A percentile compares a stretch with the other conserved stretches of the same genome.
Evolutionary conservation across 2,329 filamentous ascomycete species (phyloP).

Genomic region (Beauveria asiatica): DNA sequence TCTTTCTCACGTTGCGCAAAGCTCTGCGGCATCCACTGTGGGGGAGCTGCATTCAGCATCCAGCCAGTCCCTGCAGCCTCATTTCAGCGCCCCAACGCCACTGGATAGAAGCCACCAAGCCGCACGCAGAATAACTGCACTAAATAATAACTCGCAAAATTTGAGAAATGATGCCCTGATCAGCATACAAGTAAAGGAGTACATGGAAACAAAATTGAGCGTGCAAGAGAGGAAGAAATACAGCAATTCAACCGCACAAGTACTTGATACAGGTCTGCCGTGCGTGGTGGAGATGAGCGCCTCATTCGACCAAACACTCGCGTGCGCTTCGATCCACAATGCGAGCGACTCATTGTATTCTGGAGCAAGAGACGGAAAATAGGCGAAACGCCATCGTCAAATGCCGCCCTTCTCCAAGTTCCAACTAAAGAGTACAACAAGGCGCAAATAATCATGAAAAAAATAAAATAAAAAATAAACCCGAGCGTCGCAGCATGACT

Average conservation of each 20-base stretch:
- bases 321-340: no score
- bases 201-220: no score
- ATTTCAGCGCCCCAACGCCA: not conserved
- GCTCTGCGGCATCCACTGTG: not conserved
- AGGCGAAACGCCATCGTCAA: no score
- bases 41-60: not conserved
- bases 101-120: not conserved
- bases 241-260: no score
- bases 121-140: not conserved
- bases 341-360: no score
- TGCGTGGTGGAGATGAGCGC: no score
- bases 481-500: not conserved
- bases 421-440: not conserved
- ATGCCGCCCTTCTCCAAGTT: no score
- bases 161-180: not conserved
- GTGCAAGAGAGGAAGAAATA: no score
- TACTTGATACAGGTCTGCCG: no score
- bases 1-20: not conserved
- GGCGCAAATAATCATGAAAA: not conserved
- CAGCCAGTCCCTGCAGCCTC: not conserved
- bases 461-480: not conserved
- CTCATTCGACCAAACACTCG: no score
- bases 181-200: not conserved
- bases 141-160: not conserved
- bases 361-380: no score